These are phyloP conservation scores for Trametes villosa DNA, from an alignment of 768 basidiomycete species.

Conservation along the genomic window DNA sequence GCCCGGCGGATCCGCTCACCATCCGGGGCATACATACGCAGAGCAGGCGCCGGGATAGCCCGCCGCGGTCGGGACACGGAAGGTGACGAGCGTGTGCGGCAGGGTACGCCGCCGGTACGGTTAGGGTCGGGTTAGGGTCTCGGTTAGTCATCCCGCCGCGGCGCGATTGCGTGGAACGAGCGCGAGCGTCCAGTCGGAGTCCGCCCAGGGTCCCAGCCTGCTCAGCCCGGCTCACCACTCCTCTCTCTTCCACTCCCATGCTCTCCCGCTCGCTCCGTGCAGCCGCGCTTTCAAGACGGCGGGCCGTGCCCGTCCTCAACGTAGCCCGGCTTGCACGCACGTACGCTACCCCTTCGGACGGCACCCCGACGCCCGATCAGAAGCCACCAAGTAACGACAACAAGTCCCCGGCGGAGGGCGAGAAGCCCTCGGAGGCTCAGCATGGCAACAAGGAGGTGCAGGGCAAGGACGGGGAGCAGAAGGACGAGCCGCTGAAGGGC, in stretches of 20 bases:
- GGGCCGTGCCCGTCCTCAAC: slow-evolving; percentile 39
- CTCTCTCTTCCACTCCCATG: slow-evolving; percentile 47
- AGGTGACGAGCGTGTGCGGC: slow-evolving; percentile 19
- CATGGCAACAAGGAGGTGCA: slow-evolving; percentile 40
- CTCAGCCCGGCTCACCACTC: slow-evolving; percentile 12
- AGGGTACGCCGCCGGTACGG: slow-evolving; percentile 1
- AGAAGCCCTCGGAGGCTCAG: slow-evolving; percentile 41
- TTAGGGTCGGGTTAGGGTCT: slow-evolving; percentile 25
- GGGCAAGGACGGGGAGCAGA: slow-evolving; percentile 40
- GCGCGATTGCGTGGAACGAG: slow-evolving; percentile 5
- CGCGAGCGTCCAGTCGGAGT: not conserved
- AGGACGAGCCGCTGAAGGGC: slow-evolving; percentile 55
- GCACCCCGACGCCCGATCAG: slow-evolving; percentile 38
- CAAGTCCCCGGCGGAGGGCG: slow-evolving; percentile 35
- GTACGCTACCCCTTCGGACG: slow-evolving; percentile 53
- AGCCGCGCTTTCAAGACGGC: slow-evolving; percentile 48
- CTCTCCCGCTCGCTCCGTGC: slow-evolving; percentile 63
- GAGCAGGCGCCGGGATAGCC: not conserved
- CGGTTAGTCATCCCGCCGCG: slow-evolving; percentile 28
- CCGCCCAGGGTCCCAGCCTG: slow-evolving; percentile 1
- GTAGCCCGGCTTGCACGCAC: slow-evolving; percentile 40
- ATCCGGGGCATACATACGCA: not conserved
- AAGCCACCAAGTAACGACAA: slow-evolving; percentile 30
- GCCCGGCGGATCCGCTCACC: not conserved
- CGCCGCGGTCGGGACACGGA: not conserved